Conservation (phyloP, 2,329 filamentous ascomycete species). For the Cadophora sp. region DNA sequence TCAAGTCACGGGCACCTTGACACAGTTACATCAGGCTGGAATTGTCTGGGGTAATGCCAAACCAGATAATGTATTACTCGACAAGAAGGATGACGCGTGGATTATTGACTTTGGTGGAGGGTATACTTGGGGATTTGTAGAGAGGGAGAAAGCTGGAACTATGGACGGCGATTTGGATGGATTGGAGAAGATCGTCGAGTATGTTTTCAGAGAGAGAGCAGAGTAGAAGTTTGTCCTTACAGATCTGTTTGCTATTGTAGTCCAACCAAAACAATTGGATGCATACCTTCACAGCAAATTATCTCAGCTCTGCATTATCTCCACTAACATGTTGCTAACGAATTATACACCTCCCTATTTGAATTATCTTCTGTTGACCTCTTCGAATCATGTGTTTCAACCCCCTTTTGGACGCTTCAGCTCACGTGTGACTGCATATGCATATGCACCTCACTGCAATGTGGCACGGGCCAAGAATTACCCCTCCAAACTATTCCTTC, state of each 20-base stretch:
- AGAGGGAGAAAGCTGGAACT: conserved; percentile 32
- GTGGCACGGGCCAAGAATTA: neutral
- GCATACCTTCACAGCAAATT: neutral
- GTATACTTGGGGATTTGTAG: conserved; percentile 37
- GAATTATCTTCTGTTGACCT: neutral
- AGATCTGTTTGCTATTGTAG: neutral
- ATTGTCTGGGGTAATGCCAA: conserved; percentile 40
- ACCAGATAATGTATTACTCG: conserved; percentile 37
- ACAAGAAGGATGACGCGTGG: conserved; percentile 32
- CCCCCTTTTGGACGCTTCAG: neutral
- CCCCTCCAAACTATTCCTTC: neutral
- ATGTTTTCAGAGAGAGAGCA: conserved; percentile 4
- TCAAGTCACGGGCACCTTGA: conserved; percentile 31
- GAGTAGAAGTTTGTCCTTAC: neutral
- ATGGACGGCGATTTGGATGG: conserved; percentile 34
- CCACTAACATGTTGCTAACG: neutral
- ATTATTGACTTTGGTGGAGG: conserved; percentile 41
- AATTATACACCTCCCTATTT: no score
- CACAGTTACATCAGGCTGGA: conserved; percentile 28
- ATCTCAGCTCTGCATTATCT: neutral
- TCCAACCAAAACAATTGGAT: neutral
- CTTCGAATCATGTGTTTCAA: neutral
- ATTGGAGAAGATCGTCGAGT: conserved; percentile 18
- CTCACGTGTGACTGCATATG: neutral
- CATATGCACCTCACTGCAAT: neutral